These are phyloP conservation scores for Ogataea glucozyma DNA, from an alignment of 805 yeast species.

Conservation along the genomic window DNA sequence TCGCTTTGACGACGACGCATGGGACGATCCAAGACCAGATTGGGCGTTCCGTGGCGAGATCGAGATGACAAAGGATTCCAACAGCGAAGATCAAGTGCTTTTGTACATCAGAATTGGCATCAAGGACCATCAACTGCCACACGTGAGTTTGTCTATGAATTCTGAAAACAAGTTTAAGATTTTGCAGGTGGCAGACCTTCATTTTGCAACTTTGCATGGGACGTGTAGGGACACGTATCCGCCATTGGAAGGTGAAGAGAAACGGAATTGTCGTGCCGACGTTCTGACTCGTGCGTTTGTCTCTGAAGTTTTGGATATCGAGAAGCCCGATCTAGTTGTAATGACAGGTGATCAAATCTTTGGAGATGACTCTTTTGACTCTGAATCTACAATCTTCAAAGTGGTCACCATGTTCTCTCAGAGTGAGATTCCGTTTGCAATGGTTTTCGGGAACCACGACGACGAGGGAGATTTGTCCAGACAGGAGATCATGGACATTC, in stretches of 20 bases:
- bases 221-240: conserved; percentile 76
- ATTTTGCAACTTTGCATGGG: conserved; percentile 84
- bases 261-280: conserved; percentile 72
- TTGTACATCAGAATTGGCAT: conserved; percentile 37
- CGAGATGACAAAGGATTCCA: background rate
- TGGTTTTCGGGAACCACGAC: conserved; percentile 92
- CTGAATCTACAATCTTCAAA: conserved; percentile 80
- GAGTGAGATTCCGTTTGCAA: conserved; percentile 77
- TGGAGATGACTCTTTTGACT: conserved; percentile 78
- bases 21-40: conserved; percentile 41
- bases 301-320: conserved; percentile 63
- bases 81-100: conserved; percentile 28
- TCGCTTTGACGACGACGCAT: conserved; percentile 71
- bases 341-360: conserved; percentile 90
- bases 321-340: conserved; percentile 82
- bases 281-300: conserved; percentile 64
- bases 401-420: conserved; percentile 68
- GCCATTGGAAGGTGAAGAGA: conserved; percentile 25
- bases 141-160: conserved; percentile 11
- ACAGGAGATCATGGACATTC: conserved; percentile 57
- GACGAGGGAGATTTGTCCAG: conserved; percentile 76
- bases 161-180: conserved; percentile 64
- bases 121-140: conserved; percentile 5
- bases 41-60: conserved; percentile 12
- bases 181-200: conserved; percentile 88